phyloP scores from a whole-genome alignment of 257 asterid genomes.

The Solanum acaule region DNA sequence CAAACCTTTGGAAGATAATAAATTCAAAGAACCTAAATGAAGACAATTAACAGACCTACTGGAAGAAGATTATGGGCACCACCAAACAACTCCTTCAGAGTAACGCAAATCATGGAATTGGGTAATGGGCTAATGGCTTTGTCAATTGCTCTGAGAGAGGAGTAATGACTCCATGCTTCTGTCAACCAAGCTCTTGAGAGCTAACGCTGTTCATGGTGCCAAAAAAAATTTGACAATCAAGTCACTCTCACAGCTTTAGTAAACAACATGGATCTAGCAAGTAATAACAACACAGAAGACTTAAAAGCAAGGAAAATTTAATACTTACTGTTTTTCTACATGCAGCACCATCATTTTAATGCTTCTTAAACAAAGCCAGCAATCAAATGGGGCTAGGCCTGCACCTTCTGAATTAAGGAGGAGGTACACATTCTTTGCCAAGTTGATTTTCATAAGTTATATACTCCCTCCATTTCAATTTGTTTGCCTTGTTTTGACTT shows the following conservation, averaged over 20 bases:
- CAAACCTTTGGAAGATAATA: not conserved
- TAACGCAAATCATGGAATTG: slow-evolving; percentile 14
- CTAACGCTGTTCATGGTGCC: slow-evolving; percentile 42
- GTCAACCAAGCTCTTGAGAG: slow-evolving; percentile 78
- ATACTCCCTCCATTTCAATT: not conserved
- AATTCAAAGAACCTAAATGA: not conserved
- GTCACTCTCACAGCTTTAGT: slow-evolving; percentile 4
- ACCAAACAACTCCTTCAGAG: slow-evolving; percentile 61
- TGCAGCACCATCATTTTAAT: slow-evolving; percentile 29
- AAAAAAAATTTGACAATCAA: not conserved
- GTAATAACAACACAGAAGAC: not conserved
- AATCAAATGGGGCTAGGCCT: slow-evolving; percentile 86
- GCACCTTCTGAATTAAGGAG: slow-evolving; percentile 93
- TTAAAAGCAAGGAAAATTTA: not conserved
- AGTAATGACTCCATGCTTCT: slow-evolving; percentile 84
- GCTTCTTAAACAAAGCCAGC: slow-evolving; percentile 94
- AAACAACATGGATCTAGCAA: not conserved
- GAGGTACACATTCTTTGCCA: slow-evolving; percentile 70
- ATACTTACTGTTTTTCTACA: slow-evolving; percentile 82
- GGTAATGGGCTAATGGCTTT: slow-evolving; percentile 37
- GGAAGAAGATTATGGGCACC: slow-evolving; percentile 86
- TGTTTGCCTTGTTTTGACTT: not conserved
- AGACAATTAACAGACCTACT: slow-evolving; percentile 45
- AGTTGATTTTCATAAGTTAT: slow-evolving; percentile 18
- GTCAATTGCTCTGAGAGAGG: slow-evolving; percentile 85